Evolutionary conservation across 176 grass and related monocot genomes (phyloP).

Genomic region (Coix lacrymajobi): DNA sequence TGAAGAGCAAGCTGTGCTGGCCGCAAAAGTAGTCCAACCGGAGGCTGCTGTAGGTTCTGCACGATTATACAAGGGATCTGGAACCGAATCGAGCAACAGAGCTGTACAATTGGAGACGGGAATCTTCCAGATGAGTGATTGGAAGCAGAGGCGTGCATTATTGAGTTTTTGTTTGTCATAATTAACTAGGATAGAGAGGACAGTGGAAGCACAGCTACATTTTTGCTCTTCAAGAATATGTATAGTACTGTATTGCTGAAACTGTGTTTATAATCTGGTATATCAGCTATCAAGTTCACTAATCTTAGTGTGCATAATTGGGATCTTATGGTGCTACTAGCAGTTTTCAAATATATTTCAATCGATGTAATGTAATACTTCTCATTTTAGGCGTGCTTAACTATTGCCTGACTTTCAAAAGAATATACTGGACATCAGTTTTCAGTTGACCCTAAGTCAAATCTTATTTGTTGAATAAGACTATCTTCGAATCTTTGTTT

Average conservation of each 20-base stretch:
- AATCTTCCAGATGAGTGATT: conserved; percentile 3
- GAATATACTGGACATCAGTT: not conserved
- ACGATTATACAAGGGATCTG: too few species aligned
- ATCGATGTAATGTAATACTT: not conserved
- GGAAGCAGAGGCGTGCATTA: not conserved
- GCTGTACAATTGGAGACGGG: too few species aligned
- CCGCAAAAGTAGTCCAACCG: too few species aligned
- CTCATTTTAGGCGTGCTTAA: not conserved
- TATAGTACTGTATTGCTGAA: not conserved
- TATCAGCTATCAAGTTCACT: not conserved
- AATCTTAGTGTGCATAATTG: not conserved
- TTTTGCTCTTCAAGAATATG: not conserved
- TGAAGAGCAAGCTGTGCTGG: not conserved
- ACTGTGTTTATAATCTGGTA: not conserved
- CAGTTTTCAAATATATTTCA: not conserved
- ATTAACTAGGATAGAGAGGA: not conserved
- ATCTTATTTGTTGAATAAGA: not conserved
- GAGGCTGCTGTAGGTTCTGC: too few species aligned
- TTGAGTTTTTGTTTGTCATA: not conserved
- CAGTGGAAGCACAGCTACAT: not conserved
- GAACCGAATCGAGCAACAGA: too few species aligned
- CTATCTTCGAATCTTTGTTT: not conserved
- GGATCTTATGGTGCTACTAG: not conserved
- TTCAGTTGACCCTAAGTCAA: not conserved
- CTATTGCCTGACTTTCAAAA: not conserved